phyloP scores from a whole-genome alignment of 768 basidiomycete genomes.

The Tulasnella sp. region DNA sequence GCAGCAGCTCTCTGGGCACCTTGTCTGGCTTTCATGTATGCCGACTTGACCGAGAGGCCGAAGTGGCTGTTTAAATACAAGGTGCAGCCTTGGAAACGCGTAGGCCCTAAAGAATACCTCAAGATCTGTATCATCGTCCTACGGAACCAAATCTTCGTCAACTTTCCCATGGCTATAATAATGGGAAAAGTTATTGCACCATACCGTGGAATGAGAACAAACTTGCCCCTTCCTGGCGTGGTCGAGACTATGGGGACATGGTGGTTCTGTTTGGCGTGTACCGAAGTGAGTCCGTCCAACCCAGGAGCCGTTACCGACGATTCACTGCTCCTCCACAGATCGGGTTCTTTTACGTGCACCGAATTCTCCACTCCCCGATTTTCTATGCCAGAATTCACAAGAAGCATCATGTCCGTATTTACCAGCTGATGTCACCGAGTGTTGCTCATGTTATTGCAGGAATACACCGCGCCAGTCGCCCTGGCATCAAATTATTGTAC shows the following conservation, averaged over 20 bases:
- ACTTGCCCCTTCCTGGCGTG: conserved; percentile 15
- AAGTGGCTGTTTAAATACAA: conserved; percentile 21
- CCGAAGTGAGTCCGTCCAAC: conserved; percentile 8
- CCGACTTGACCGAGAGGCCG: conserved; percentile 20
- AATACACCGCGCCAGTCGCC: conserved; percentile 24
- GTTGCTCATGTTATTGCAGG: neutral
- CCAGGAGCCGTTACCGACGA: neutral
- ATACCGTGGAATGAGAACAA: conserved; percentile 15
- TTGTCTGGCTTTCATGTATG: conserved; percentile 9
- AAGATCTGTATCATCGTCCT: conserved; percentile 15
- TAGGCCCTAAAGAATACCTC: conserved; percentile 16
- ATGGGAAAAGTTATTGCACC: conserved; percentile 16
- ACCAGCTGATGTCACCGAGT: neutral
- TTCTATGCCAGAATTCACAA: conserved; percentile 23
- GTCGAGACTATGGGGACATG: conserved; percentile 21
- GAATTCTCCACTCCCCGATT: conserved; percentile 14
- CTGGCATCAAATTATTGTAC: conserved; percentile 22
- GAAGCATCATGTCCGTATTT: conserved; percentile 18
- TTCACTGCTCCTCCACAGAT: neutral
- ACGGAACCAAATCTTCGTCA: conserved; percentile 10
- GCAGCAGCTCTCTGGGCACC: neutral
- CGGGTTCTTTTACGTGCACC: conserved; percentile 24
- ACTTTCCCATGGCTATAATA: neutral
- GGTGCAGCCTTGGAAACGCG: conserved; percentile 18
- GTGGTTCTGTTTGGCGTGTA: conserved; percentile 10